These are phyloP conservation scores for Ascocoryne sarcoides DNA, from an alignment of 2,329 filamentous ascomycete genomes.

Conservation along the genomic window DNA sequence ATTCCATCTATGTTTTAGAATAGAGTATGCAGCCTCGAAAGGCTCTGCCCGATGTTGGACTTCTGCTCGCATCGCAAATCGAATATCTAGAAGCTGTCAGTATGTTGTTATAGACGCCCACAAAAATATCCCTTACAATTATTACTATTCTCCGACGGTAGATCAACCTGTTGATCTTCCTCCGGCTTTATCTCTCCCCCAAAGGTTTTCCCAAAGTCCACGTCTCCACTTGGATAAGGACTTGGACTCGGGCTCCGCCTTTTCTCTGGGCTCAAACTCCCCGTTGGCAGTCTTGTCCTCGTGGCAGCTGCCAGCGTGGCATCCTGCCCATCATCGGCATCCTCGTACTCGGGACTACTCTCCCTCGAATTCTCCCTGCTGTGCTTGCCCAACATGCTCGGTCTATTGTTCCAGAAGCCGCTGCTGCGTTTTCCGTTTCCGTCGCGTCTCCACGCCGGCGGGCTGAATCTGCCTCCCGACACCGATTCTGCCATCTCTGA, in stretches of 20 bases:
- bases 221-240: conserved; percentile 28
- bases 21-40: conserved; percentile 63
- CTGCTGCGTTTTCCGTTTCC: conserved; percentile 35
- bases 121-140: conserved; percentile 40
- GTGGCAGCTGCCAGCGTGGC: conserved; percentile 23
- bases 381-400: conserved; percentile 41
- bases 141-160: conserved; percentile 30
- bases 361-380: conserved; percentile 47
- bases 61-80: conserved; percentile 79
- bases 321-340: conserved; percentile 37
- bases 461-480: conserved; percentile 49
- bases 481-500: conserved; percentile 35
- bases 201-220: conserved; percentile 31
- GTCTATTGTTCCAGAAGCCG: conserved; percentile 38
- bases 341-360: conserved; percentile 50
- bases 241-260: conserved; percentile 46
- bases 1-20: conserved; percentile 50
- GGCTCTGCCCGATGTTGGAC: conserved; percentile 81
- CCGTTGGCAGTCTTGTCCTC: conserved; percentile 35
- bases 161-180: conserved; percentile 14
- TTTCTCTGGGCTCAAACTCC: conserved; percentile 47
- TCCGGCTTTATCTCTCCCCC: conserved; percentile 27
- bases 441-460: conserved; percentile 50
- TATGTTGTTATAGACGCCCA: conserved; percentile 5
- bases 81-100: conserved; percentile 56